Conservation (phyloP, 305 asterid genomes). For the Fraxinus platypoda region DNA sequence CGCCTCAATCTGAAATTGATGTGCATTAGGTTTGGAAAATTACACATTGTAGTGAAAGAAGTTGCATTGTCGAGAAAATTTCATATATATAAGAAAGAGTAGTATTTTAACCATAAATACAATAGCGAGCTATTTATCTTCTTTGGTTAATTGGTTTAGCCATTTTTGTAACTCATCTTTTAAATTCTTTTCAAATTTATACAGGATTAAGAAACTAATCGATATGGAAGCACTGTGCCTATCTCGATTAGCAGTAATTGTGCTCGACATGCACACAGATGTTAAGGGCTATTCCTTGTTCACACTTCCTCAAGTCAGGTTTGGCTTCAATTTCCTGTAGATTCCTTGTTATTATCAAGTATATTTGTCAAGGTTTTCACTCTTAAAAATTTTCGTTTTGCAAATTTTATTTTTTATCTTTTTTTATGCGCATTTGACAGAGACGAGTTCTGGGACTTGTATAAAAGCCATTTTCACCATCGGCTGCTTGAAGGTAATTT, state of each 20-base stretch:
- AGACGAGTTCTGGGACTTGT: conserved; percentile 92
- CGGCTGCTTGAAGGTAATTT: conserved; percentile 61
- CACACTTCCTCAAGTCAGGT: conserved; percentile 96
- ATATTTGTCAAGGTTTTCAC: not conserved
- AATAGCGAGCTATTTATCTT: not conserved
- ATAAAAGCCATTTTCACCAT: conserved; percentile 62
- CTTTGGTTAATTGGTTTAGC: not conserved
- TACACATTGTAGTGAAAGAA: not conserved
- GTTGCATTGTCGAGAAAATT: not conserved
- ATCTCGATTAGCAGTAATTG: conserved; percentile 70
- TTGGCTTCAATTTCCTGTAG: conserved; percentile 17
- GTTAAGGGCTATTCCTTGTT: conserved; percentile 88
- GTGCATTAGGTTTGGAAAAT: not conserved
- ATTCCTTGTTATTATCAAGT: conserved; percentile 12
- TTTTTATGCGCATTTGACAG: conserved; percentile 37
- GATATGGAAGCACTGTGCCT: conserved; percentile 77
- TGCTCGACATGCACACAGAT: conserved; percentile 81
- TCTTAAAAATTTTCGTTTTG: not conserved
- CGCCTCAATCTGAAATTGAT: not conserved
- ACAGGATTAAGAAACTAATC: conserved; percentile 82
- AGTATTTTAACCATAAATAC: not conserved
- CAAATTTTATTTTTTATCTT: not conserved
- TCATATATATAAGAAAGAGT: not conserved
- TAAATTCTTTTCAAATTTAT: conserved; percentile 8
- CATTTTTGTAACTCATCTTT: not conserved